Evolutionary conservation across 2,329 filamentous ascomycete species (phyloP).

Genomic region (Knufia petricola): DNA sequence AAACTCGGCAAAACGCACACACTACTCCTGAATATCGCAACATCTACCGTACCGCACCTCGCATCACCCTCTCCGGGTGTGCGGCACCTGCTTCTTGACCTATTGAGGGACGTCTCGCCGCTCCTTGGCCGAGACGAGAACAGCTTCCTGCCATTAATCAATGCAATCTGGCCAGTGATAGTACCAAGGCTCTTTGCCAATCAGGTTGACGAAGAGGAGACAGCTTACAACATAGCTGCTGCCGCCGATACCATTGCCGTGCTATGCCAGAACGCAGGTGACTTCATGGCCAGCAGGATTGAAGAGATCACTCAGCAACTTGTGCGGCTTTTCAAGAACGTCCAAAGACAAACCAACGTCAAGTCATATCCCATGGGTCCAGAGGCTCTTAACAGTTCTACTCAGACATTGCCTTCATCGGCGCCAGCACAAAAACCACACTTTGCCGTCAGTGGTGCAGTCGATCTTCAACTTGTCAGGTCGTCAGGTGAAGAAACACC

Average conservation of each 20-base stretch:
- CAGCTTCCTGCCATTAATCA: slow-evolving; percentile 77
- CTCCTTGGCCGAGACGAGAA: slow-evolving; percentile 68
- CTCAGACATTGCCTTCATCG: neutral
- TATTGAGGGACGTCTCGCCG: slow-evolving; percentile 63
- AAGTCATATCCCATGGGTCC: slow-evolving; percentile 25
- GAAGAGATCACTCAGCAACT: slow-evolving; percentile 53
- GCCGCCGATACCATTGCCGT: slow-evolving; percentile 59
- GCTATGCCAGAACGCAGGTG: slow-evolving; percentile 63
- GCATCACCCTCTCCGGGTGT: slow-evolving; percentile 73
- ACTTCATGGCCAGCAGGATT: slow-evolving; percentile 70
- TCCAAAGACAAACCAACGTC: slow-evolving; percentile 31
- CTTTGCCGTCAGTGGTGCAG: neutral
- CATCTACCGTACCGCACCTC: slow-evolving; percentile 80
- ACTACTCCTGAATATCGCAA: slow-evolving; percentile 72
- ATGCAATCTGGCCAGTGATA: slow-evolving; percentile 82
- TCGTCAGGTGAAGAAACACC: neutral
- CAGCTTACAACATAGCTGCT: slow-evolving; percentile 50
- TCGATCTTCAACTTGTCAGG: neutral
- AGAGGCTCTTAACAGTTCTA: neutral
- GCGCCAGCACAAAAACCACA: neutral
- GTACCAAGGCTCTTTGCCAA: slow-evolving; percentile 49
- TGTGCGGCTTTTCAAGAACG: slow-evolving; percentile 31
- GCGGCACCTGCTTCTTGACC: slow-evolving; percentile 64
- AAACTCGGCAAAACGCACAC: slow-evolving; percentile 62
- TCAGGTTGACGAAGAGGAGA: slow-evolving; percentile 23